A percentile compares a stretch with the other conserved stretches of the same genome.
phyloP scores from a whole-genome alignment of 2,329 filamentous ascomycete genomes.

The Sporothrix pseudoabietina region DNA sequence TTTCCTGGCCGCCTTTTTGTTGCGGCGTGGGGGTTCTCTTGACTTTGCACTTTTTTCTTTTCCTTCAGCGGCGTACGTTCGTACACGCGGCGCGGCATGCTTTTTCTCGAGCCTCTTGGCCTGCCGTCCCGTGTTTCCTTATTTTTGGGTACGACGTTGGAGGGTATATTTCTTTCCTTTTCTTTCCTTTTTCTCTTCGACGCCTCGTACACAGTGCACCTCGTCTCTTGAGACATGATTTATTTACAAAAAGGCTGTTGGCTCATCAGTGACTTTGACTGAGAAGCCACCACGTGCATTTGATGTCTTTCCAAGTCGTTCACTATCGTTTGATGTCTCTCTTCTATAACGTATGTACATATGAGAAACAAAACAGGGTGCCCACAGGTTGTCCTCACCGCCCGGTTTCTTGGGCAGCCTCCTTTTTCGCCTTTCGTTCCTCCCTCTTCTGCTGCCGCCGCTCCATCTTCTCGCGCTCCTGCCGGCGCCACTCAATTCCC shows the following conservation, averaged over 20 bases:
- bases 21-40: slow-evolving; percentile 20
- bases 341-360: too few species aligned
- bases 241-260: neutral
- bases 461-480: slow-evolving; percentile 39
- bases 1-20: slow-evolving; percentile 16
- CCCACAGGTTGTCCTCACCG: neutral
- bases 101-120: neutral
- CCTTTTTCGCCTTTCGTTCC: slow-evolving; percentile 17
- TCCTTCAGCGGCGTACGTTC: neutral
- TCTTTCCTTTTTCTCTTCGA: neutral
- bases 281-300: neutral
- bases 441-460: slow-evolving; percentile 34
- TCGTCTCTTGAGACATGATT: neutral
- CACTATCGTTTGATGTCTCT: neutral
- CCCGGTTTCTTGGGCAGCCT: neutral
- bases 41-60: neutral
- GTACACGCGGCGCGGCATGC: neutral
- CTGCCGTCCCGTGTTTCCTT: neutral
- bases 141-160: neutral
- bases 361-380: too few species aligned
- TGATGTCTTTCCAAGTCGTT: too few species aligned
- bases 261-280: neutral
- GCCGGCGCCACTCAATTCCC: slow-evolving; percentile 50
- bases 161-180: neutral
- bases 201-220: neutral